A percentile compares a stretch with the other conserved stretches of the same genome.
These are phyloP conservation scores for Solanum boliviense DNA, from an alignment of 257 asterid species.

Conservation along the genomic window DNA sequence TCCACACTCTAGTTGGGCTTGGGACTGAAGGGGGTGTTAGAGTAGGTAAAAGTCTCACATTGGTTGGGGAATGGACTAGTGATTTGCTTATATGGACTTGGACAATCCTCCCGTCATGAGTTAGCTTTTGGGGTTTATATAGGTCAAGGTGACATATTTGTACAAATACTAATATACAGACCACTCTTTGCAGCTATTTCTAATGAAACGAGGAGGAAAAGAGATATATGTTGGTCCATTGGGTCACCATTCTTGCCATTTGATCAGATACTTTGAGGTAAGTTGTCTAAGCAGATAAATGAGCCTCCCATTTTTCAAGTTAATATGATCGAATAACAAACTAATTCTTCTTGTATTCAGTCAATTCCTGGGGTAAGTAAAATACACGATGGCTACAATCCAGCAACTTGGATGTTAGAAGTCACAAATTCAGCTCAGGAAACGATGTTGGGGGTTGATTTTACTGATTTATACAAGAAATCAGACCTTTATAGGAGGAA, in stretches of 20 bases:
- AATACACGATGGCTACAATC: conserved; percentile 54
- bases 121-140: too few species aligned
- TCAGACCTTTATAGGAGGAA: conserved; percentile 59
- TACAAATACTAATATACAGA: background rate
- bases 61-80: too few species aligned
- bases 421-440: conserved; percentile 50
- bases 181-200: conserved; percentile 33
- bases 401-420: conserved; percentile 86
- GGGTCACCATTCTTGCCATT: conserved; percentile 39
- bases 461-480: conserved; percentile 37
- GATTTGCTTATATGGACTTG: too few species aligned
- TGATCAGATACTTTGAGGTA: conserved; percentile 59
- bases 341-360: conserved; percentile 1
- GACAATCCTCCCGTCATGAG: too few species aligned
- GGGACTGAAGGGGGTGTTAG: too few species aligned
- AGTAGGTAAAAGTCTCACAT: too few species aligned
- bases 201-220: conserved; percentile 68
- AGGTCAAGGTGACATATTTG: too few species aligned
- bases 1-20: too few species aligned
- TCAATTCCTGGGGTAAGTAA: conserved; percentile 40
- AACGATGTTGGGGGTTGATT: conserved; percentile 34
- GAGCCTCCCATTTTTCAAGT: background rate
- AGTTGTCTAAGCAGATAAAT: background rate
- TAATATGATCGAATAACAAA: background rate
- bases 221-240: conserved; percentile 68